phyloP scores from a whole-genome alignment of 2,329 filamentous ascomycete species.

The Aspergillus japonicus region DNA sequence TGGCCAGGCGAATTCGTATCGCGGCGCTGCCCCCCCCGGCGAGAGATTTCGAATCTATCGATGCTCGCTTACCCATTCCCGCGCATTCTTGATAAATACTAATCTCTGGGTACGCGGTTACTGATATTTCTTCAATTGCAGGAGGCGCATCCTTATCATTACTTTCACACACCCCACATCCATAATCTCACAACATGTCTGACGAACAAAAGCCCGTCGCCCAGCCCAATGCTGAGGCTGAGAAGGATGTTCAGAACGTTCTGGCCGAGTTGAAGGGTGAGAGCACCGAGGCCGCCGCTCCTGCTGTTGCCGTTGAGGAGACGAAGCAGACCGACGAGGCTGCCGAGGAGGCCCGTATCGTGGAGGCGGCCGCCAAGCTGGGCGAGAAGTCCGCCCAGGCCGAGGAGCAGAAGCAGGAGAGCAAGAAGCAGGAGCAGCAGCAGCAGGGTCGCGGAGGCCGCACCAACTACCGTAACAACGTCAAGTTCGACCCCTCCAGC shows the following conservation, averaged over 20 bases:
- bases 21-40: not conserved
- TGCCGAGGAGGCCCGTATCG: constrained; percentile 39
- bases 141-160: not conserved
- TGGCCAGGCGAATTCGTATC: constrained; percentile 5
- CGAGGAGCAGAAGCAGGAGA: constrained; percentile 29
- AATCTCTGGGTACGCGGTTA: not conserved
- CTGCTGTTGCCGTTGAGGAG: constrained; percentile 16
- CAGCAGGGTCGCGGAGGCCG: constrained; percentile 28
- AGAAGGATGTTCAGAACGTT: constrained; percentile 48
- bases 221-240: constrained; percentile 42
- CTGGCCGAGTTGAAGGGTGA: constrained; percentile 47
- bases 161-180: not conserved
- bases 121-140: not conserved
- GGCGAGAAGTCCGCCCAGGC: constrained; percentile 40
- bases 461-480: constrained; percentile 52
- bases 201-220: constrained; percentile 38
- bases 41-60: not conserved
- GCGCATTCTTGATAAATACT: not conserved
- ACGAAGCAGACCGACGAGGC: constrained; percentile 30
- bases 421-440: constrained; percentile 18
- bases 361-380: constrained; percentile 38
- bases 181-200: constrained; percentile 29
- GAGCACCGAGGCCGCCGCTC: constrained; percentile 16
- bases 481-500: constrained; percentile 68
- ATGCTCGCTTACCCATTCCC: not conserved